Conservation (phyloP, 2,329 filamentous ascomycete genomes). For the Colletotrichum neosansevieriae region DNA sequence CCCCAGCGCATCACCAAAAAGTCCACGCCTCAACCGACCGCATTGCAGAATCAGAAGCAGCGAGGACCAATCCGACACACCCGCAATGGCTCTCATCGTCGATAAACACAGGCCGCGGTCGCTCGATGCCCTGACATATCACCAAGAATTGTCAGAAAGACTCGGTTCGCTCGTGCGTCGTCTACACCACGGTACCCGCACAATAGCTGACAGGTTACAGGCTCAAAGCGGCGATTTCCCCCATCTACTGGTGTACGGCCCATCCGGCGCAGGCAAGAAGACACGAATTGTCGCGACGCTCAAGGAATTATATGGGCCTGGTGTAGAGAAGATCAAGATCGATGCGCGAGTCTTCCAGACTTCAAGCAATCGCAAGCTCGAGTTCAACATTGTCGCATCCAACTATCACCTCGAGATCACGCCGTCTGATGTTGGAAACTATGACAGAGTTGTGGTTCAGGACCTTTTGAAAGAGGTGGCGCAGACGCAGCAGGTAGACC, state of each 20-base stretch:
- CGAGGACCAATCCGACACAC: conserved; percentile 34
- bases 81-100: conserved; percentile 75
- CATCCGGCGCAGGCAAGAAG: conserved; percentile 97
- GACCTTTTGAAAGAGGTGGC: conserved; percentile 97
- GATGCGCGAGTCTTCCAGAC: conserved; percentile 97
- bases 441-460: conserved; percentile 95
- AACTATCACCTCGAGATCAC: conserved; percentile 99
- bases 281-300: conserved; percentile 95
- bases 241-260: conserved; percentile 96
- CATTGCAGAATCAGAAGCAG: conserved; percentile 20
- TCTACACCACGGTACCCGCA: not conserved
- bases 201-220: conserved; percentile 58
- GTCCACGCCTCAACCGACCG: conserved; percentile 16
- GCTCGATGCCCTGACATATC: conserved; percentile 85
- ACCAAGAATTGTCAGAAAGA: conserved; percentile 87
- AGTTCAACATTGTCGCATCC: conserved; percentile 98
- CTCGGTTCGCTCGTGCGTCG: conserved; percentile 82
- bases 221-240: conserved; percentile 98
- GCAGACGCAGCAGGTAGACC: conserved; percentile 98
- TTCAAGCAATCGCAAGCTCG: conserved; percentile 93
- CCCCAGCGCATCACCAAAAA: conserved; percentile 36
- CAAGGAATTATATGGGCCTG: conserved; percentile 93
- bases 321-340: conserved; percentile 99
- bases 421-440: conserved; percentile 94
- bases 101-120: conserved; percentile 80